phyloP scores from a whole-genome alignment of 1,139 yeast genomes.

The Saccharomyces hybrid region DNA sequence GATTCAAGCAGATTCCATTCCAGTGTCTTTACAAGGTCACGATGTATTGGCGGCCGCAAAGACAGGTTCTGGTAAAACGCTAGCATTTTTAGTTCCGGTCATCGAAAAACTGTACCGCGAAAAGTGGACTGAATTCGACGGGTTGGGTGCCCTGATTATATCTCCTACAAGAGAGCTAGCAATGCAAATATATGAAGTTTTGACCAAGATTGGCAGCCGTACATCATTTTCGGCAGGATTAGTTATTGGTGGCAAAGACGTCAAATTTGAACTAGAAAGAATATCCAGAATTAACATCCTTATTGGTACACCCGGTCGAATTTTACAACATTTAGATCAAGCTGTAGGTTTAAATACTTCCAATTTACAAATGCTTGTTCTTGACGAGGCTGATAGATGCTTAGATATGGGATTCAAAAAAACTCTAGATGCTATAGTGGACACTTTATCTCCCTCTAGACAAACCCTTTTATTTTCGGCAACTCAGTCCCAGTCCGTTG shows the following conservation, averaged over 20 bases:
- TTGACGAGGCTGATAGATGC: slow-evolving; percentile 96
- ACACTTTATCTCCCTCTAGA: slow-evolving; percentile 75
- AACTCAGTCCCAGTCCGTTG: slow-evolving; percentile 82
- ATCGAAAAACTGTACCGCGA: slow-evolving; percentile 64
- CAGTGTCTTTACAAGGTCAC: slow-evolving; percentile 66
- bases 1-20: slow-evolving; percentile 75
- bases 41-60: slow-evolving; percentile 91
- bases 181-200: slow-evolving; percentile 85
- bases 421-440: slow-evolving; percentile 77
- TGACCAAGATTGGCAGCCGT: slow-evolving; percentile 73
- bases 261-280: slow-evolving; percentile 78
- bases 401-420: slow-evolving; percentile 94
- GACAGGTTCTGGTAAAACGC: slow-evolving; percentile 95
- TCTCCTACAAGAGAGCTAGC: slow-evolving; percentile 95
- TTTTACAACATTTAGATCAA: slow-evolving; percentile 92
- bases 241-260: slow-evolving; percentile 96
- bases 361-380: slow-evolving; percentile 71
- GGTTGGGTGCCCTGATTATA: slow-evolving; percentile 84
- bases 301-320: slow-evolving; percentile 94
- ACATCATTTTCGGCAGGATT: slow-evolving; percentile 86
- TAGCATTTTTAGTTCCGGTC: slow-evolving; percentile 84
- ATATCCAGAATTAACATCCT: slow-evolving; percentile 75
- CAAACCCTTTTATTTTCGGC: slow-evolving; percentile 91
- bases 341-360: slow-evolving; percentile 77
- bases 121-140: slow-evolving; percentile 82